Percentiles rank a stretch among this genome's conserved stretches.
Evolutionary conservation across 768 basidiomycete species (phyloP).

Genomic region (Phylloporus scabripes): DNA sequence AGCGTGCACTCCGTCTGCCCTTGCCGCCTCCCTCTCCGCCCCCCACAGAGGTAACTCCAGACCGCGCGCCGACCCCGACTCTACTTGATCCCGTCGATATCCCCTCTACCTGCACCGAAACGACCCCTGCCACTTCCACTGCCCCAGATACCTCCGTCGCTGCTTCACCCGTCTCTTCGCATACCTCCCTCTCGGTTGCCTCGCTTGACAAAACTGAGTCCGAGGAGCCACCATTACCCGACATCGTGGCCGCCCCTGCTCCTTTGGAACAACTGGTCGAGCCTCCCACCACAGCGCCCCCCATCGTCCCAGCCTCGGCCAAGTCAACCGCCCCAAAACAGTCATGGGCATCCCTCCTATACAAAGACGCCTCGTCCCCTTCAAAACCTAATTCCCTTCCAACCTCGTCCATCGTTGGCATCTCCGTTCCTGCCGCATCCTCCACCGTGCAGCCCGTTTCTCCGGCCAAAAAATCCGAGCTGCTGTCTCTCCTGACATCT

Average conservation of each 20-base stretch:
- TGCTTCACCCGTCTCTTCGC: constrained; percentile 54
- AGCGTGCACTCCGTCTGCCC: constrained; percentile 46
- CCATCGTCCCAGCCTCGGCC: constrained; percentile 12
- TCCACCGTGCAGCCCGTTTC: constrained; percentile 27
- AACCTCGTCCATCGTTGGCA: constrained; percentile 64
- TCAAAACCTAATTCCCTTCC: constrained; percentile 50
- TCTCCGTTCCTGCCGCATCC: constrained; percentile 55
- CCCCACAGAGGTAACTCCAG: constrained; percentile 11
- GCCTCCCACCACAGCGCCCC: not conserved
- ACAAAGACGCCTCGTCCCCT: constrained; percentile 36
- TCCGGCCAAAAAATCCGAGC: constrained; percentile 40
- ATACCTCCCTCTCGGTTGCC: constrained; percentile 49
- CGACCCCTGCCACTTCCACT: constrained; percentile 46
- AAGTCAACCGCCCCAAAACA: constrained; percentile 43
- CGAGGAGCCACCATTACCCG: constrained; percentile 11
- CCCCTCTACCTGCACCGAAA: constrained; percentile 43
- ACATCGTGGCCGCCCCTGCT: constrained; percentile 8
- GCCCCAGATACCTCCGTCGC: constrained; percentile 43
- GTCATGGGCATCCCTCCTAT: constrained; percentile 73
- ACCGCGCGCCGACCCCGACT: constrained; percentile 1
- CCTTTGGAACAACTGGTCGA: constrained; percentile 1
- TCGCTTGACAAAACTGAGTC: constrained; percentile 13
- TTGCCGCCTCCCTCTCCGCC: constrained; percentile 47
- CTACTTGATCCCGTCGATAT: constrained; percentile 29
- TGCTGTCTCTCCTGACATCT: constrained; percentile 49